Evolutionary conservation across 306 rosid species (phyloP), one percentile per base, ranked within the genome.

Genomic region (Vicia sativa): DNA sequence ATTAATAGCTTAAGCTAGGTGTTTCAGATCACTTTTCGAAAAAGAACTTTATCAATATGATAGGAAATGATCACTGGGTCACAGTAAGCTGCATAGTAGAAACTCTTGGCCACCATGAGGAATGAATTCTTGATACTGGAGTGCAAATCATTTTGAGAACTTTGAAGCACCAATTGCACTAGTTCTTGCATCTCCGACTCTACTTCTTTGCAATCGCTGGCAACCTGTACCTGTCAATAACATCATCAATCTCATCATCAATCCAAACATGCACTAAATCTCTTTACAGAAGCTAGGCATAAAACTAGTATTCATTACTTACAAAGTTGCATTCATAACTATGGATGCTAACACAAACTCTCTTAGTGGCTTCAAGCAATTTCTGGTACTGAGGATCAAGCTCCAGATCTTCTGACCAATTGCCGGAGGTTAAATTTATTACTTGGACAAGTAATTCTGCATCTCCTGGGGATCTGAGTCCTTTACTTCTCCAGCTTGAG

Each of bases 151-250:
- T 65, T 56, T 0, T 90, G 62, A 19, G 90, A 68, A 4, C 79
- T 74, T 54, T 78, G 81, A 37, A 88, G 77, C 74, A 83, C 90
- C 82, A 86, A 16, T 50, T 85, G 75, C 67, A 74, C 82, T 6
- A 90, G 91, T 49, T 82, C 74, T 67, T 80, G 95, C 91, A 93
- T 90, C 65, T 82, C 80, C 45, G 84, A 81, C 57, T 90, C 97
- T 61, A 90, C 82, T 61, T 80, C 71, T 0, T 74, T 57, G 11
- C 29, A 68, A 34, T 73, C 73, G 42, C 41, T 43, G 70, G 43
- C 16, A 23, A 60, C 35, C 14, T 37, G 23, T 62, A 28, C 91
- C 95, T 92, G 82, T 12, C 2, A 41, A 35, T 14, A 60, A 14
- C 50, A n/a, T n/a, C n/a, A n/a, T n/a, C n/a, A n/a, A n/a, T n/a